Evolutionary conservation across 225 moss, liverwort and hornwort species (phyloP).

Genomic region (Lunularia cruciata): DNA sequence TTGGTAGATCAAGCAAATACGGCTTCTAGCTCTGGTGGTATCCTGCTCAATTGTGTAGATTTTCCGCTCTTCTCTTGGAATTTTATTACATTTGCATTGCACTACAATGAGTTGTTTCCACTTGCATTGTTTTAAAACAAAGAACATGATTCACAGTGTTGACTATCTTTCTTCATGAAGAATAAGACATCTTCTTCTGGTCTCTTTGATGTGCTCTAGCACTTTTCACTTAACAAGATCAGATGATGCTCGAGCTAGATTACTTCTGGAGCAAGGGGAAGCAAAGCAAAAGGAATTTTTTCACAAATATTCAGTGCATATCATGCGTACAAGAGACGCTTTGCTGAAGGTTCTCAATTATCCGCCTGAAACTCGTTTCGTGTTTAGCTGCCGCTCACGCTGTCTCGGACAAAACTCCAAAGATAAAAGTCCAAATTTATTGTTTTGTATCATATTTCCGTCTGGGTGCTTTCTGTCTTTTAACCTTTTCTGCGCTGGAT

Average conservation of each 20-base stretch:
- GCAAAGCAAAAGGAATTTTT: constrained; percentile 53
- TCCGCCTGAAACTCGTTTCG: not conserved
- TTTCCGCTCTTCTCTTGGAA: too few species aligned
- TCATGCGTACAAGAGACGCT: constrained; percentile 73
- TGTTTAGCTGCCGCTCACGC: too few species aligned
- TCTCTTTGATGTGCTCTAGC: not conserved
- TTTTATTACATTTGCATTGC: too few species aligned
- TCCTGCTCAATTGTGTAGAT: constrained; percentile 12
- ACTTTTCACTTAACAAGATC: constrained; percentile 1
- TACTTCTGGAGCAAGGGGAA: constrained; percentile 55
- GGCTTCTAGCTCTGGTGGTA: constrained; percentile 28
- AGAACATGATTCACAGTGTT: too few species aligned
- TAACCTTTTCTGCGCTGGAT: too few species aligned
- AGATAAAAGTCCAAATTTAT: not conserved
- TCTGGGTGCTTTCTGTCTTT: not conserved
- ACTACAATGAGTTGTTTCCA: too few species aligned
- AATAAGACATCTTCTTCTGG: not conserved
- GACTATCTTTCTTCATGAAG: not conserved
- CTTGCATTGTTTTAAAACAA: too few species aligned
- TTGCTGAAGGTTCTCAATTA: constrained; percentile 68
- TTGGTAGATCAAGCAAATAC: constrained; percentile 30
- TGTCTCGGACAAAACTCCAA: too few species aligned
- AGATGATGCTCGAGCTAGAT: constrained; percentile 44
- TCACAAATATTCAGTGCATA: constrained; percentile 62
- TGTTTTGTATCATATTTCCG: not conserved